Conservation (phyloP, 1,284 basidiomycete genomes). For the Tilletia indica region DNA sequence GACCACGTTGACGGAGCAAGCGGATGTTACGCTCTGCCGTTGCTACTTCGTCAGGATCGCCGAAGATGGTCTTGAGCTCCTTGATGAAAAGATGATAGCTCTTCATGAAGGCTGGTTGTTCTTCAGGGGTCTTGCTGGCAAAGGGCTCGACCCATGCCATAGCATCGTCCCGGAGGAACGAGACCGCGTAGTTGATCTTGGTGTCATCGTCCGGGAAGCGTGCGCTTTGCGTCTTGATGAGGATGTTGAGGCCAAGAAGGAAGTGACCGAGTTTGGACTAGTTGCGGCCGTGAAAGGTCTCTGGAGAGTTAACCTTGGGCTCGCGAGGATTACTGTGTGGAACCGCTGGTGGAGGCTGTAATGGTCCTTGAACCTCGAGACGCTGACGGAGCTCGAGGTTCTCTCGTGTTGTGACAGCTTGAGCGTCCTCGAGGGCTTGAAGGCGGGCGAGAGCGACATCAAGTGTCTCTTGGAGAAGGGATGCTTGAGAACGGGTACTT, state of each 20-base stretch:
- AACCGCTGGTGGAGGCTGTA: background rate
- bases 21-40: constrained; percentile 7
- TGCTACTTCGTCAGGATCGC: constrained; percentile 1
- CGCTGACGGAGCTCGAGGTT: background rate
- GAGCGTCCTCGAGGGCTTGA: background rate
- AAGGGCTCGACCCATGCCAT: constrained; percentile 14
- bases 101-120: constrained; percentile 4
- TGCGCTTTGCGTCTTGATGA: background rate
- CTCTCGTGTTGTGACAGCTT: background rate
- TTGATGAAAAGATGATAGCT: constrained; percentile 2
- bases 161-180: constrained; percentile 8
- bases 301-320: background rate
- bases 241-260: constrained; percentile 8
- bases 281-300: constrained; percentile 11
- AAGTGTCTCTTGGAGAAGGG: background rate
- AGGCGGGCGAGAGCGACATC: constrained; percentile 1
- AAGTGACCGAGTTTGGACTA: constrained; percentile 2
- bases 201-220: too few species aligned
- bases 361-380: background rate
- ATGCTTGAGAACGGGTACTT: too few species aligned
- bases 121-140: background rate
- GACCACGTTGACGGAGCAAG: background rate
- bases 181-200: constrained; percentile 14
- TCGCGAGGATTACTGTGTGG: background rate
- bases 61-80: constrained; percentile 1